Evolutionary conservation across 306 rosid genomes (phyloP).

Genomic region (Gynostemma pentaphyllum): DNA sequence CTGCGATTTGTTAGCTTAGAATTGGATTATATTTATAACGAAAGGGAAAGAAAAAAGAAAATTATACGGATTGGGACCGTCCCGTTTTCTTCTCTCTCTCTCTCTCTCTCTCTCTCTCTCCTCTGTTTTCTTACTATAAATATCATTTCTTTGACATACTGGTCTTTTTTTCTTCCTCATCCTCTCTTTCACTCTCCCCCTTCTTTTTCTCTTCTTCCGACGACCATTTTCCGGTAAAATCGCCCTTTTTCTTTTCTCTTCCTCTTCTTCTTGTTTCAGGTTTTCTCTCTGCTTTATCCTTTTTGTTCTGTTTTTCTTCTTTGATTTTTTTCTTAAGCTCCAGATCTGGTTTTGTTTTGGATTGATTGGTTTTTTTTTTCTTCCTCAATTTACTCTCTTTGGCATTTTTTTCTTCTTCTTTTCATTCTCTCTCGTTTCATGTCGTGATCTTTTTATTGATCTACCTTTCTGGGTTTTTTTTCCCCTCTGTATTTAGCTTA

Average conservation of each 20-base stretch:
- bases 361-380: not conserved
- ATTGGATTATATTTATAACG: conserved; percentile 4
- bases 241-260: not conserved
- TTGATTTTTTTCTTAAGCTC: conserved; percentile 1
- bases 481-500: not conserved
- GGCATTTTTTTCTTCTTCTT: not conserved
- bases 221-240: not conserved
- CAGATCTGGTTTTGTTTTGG: conserved; percentile 11
- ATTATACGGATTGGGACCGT: conserved; percentile 5
- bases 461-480: not conserved
- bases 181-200: not conserved
- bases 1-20: conserved; percentile 6
- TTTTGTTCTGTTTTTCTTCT: not conserved
- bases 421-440: not conserved
- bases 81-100: not conserved
- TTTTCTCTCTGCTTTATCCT: not conserved
- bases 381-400: not conserved
- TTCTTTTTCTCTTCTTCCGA: not conserved
- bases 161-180: not conserved
- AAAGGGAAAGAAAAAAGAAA: not conserved
- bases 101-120: no score
- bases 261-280: not conserved
- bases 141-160: not conserved
- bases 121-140: not conserved
- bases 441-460: not conserved